Conservation (phyloP, 305 asterid species). For the Lippia alba region DNA sequence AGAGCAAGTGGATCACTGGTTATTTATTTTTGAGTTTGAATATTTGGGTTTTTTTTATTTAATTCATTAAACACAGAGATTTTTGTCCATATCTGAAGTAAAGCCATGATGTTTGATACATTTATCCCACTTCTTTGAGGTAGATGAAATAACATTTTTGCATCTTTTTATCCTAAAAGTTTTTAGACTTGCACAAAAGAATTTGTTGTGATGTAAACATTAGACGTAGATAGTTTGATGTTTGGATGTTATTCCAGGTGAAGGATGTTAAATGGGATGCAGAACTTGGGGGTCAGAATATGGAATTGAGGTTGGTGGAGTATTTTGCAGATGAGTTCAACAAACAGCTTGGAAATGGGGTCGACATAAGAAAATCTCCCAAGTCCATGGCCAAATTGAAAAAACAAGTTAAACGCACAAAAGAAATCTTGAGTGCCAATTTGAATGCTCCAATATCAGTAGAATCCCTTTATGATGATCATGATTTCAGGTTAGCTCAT, state of each 20-base stretch:
- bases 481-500: constrained; percentile 78
- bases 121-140: not conserved
- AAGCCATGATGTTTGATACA: not conserved
- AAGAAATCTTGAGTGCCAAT: constrained; percentile 97
- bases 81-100: constrained; percentile 13
- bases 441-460: constrained; percentile 92
- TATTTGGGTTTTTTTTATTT: not conserved
- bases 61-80: not conserved
- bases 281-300: constrained; percentile 91
- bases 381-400: constrained; percentile 96
- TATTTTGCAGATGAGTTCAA: constrained; percentile 92
- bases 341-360: constrained; percentile 82
- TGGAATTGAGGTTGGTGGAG: constrained; percentile 91
- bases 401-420: constrained; percentile 97
- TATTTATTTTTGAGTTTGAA: constrained; percentile 13
- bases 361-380: constrained; percentile 75
- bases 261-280: constrained; percentile 96
- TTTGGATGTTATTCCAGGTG: constrained; percentile 61
- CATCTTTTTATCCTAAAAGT: not conserved
- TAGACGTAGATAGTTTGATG: constrained; percentile 31
- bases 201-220: constrained; percentile 15
- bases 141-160: not conserved
- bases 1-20: not conserved
- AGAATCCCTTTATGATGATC: constrained; percentile 88
- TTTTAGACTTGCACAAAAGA: not conserved